Base-by-base conservation (phyloP, 495 filamentous ascomycete species). In the Oleoguttula mirabilis region DNA sequence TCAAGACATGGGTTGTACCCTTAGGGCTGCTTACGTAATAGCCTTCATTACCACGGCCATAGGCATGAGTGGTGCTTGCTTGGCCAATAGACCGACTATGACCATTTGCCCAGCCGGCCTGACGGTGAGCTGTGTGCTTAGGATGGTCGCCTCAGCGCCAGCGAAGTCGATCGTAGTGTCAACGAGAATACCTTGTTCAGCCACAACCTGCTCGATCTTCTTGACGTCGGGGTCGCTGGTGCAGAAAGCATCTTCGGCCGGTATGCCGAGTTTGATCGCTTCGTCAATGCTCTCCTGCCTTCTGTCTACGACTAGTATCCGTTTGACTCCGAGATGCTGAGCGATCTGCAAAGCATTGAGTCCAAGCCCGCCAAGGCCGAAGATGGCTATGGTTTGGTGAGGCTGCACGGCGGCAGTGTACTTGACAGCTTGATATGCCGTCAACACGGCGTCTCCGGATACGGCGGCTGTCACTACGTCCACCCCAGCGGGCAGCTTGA, bases 131-230 rank as follows among this genome's bases (percentile, higher is more conserved):
- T 45, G 42, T 17, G 42, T 33, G 15, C 32, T 37, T 10, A 14
- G 20, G 20, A 45, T 12, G 12, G 42, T 45, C 2, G 36, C 32
- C 7, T 12, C 6, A 16, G 36, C 20, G 4, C 42, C 42, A 10
- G 37, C 42, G 15, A 45, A 38, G 32, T 45, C 42, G 2, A 45
- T 4, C n/a, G 42, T 16, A 14, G 42, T 45, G 28, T 45, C 42
- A 11, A 45, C 33, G 2, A 17, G 21, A 16, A 45, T 38, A 2
- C 42, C 42, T 2, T 25, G 21, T 17, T 45, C 42, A 2, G 42
- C 32, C 8, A 38, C 42, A 16, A 17, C 17, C 11, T 45, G 32
- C 23, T 45, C 32, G 34, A 45, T 45, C 4, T 10, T 14, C 15
- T 36, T 36, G 1, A 22, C 21, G 14, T 38, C 14, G 2, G 23